A percentile compares a stretch with the other conserved stretches of the same genome.
phyloP scores from a whole-genome alignment of 2,329 filamentous ascomycete genomes.

The Colletotrichum graminicola region DNA sequence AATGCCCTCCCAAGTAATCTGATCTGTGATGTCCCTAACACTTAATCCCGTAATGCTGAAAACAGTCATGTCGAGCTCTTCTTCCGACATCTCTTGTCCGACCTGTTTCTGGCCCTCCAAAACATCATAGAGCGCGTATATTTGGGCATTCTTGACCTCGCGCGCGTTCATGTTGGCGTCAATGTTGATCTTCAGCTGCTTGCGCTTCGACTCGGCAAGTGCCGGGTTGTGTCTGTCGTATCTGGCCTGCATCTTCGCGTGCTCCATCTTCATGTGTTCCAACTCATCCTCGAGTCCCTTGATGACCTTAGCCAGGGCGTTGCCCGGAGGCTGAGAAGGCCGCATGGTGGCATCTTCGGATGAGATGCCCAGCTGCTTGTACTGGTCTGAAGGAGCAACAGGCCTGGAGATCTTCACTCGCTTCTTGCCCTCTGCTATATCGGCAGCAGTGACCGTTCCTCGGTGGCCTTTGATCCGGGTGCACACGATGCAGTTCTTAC shows the following conservation, averaged over 20 bases:
- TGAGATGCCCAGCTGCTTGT: conserved; percentile 46
- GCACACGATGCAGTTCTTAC: conserved; percentile 69
- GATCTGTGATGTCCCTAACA: conserved; percentile 57
- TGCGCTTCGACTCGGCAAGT: conserved; percentile 73
- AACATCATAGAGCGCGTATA: conserved; percentile 87
- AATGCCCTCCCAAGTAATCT: conserved; percentile 58
- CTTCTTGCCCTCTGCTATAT: conserved; percentile 62
- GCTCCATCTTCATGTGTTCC: conserved; percentile 77
- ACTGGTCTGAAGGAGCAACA: conserved; percentile 70
- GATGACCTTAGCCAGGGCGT: conserved; percentile 84
- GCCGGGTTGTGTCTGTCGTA: conserved; percentile 78
- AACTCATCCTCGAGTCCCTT: conserved; percentile 86
- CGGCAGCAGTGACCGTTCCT: conserved; percentile 52
- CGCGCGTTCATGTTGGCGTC: conserved; percentile 71
- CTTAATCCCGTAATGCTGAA: conserved; percentile 64
- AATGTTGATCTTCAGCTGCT: conserved; percentile 71
- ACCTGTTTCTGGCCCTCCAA: conserved; percentile 81
- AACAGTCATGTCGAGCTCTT: conserved; percentile 74
- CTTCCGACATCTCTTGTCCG: conserved; percentile 72
- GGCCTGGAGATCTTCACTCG: conserved; percentile 73
- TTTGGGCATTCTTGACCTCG: conserved; percentile 81
- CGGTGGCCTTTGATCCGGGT: conserved; percentile 63
- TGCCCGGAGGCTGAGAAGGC: conserved; percentile 75
- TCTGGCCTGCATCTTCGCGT: conserved; percentile 70
- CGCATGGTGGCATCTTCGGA: conserved; percentile 72